Percentiles rank a stretch among this genome's conserved stretches.
Conservation (phyloP, 2,329 filamentous ascomycete genomes). For the Ceratocystis colombiana region DNA sequence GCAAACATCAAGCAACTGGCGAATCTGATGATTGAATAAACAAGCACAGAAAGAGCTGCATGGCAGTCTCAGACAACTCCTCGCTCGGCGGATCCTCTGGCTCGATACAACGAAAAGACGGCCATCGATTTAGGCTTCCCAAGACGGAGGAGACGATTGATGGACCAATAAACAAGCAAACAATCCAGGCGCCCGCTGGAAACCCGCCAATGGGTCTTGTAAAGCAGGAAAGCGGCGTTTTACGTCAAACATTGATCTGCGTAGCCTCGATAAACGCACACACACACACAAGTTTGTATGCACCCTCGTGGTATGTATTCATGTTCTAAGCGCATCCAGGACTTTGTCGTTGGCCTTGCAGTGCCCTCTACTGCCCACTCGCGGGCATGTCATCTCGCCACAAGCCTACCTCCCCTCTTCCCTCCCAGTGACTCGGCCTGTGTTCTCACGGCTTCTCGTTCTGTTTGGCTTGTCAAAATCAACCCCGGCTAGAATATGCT, state of each 20-base stretch:
- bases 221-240: conserved; percentile 4
- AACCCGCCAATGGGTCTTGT: background rate
- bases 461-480: conserved; percentile 1
- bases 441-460: background rate
- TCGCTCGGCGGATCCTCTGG: background rate
- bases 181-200: background rate
- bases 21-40: background rate
- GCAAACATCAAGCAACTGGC: background rate
- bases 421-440: background rate
- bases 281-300: background rate
- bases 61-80: background rate
- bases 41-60: background rate
- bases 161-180: background rate
- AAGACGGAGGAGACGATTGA: background rate
- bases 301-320: too few species aligned
- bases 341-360: too few species aligned
- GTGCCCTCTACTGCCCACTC: too few species aligned
- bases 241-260: conserved; percentile 7
- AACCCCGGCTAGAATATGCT: background rate
- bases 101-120: background rate
- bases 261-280: background rate
- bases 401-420: background rate
- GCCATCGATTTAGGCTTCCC: background rate
- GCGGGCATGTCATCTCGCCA: too few species aligned
- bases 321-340: too few species aligned